These are phyloP conservation scores for Aspergillus eucalypticola DNA, from an alignment of 2,329 filamentous ascomycete species.

Conservation along the genomic window DNA sequence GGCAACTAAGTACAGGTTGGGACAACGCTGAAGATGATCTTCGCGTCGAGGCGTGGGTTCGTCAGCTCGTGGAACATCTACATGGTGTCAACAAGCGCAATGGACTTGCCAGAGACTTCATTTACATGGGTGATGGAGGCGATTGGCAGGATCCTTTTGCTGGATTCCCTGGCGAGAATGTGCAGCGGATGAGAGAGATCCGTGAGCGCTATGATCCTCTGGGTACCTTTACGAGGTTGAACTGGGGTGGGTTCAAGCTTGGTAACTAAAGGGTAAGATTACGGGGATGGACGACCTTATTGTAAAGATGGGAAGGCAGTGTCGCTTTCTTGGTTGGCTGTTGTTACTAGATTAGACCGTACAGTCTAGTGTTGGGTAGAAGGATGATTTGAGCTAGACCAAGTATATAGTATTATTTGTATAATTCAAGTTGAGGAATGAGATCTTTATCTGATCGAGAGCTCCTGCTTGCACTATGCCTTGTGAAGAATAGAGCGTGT, in stretches of 20 bases:
- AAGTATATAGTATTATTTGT: too few relatives aligned
- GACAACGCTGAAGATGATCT: conserved; percentile 37
- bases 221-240: conserved; percentile 33
- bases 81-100: conserved; percentile 35
- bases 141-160: conserved; percentile 41
- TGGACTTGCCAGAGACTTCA: conserved; percentile 36
- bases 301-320: too few relatives aligned
- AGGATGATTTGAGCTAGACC: too few relatives aligned
- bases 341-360: too few relatives aligned
- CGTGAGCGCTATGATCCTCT: conserved; percentile 36
- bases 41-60: conserved; percentile 37
- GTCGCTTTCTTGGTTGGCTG: too few relatives aligned
- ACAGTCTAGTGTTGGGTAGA: too few relatives aligned
- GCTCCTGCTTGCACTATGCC: too few relatives aligned
- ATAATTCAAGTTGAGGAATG: too few relatives aligned
- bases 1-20: conserved; percentile 45
- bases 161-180: conserved; percentile 36
- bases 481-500: too few relatives aligned
- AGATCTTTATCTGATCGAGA: too few relatives aligned
- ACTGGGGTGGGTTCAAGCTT: conserved; percentile 40
- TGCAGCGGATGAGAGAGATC: conserved; percentile 34
- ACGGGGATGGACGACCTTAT: too few relatives aligned
- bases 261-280: background rate
- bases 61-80: conserved; percentile 28
- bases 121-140: conserved; percentile 43